Conservation (phyloP, 805 yeast species). For the Candida wancherniae region DNA sequence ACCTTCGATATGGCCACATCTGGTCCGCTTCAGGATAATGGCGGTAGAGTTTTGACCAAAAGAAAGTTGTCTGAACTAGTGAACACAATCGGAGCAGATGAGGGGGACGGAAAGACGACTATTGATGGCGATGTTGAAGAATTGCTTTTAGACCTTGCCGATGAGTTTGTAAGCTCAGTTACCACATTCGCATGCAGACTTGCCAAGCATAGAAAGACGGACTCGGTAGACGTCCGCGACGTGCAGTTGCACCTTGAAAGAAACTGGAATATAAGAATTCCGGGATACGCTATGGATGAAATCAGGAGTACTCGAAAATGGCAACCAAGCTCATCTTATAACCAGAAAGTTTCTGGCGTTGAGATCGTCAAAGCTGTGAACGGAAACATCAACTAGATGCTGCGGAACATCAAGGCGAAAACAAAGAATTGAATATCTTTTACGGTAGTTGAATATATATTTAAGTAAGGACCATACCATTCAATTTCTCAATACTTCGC, state of each 20-base stretch:
- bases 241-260: slow-evolving; percentile 86
- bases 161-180: slow-evolving; percentile 87
- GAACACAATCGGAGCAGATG: slow-evolving; percentile 73
- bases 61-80: slow-evolving; percentile 86
- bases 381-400: slow-evolving; percentile 36
- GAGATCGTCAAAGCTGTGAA: slow-evolving; percentile 59
- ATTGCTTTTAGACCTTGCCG: slow-evolving; percentile 83
- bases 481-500: too few relatives aligned
- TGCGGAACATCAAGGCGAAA: too few relatives aligned
- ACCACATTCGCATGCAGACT: slow-evolving; percentile 90
- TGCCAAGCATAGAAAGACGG: slow-evolving; percentile 91
- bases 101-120: slow-evolving; percentile 84
- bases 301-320: slow-evolving; percentile 72
- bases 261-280: slow-evolving; percentile 92
- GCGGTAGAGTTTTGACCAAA: slow-evolving; percentile 80
- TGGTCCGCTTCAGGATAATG: slow-evolving; percentile 44
- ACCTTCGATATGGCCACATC: slow-evolving; percentile 60
- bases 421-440: too few relatives aligned
- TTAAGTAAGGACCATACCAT: too few relatives aligned
- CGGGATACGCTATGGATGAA: slow-evolving; percentile 91
- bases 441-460: too few relatives aligned
- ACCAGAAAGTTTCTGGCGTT: slow-evolving; percentile 65
- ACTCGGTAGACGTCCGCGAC: slow-evolving; percentile 81
- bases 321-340: slow-evolving; percentile 59
- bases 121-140: slow-evolving; percentile 97